These are phyloP conservation scores for Colletotrichum chlorophyti DNA, from an alignment of 2,329 filamentous ascomycete genomes.

Conservation along the genomic window DNA sequence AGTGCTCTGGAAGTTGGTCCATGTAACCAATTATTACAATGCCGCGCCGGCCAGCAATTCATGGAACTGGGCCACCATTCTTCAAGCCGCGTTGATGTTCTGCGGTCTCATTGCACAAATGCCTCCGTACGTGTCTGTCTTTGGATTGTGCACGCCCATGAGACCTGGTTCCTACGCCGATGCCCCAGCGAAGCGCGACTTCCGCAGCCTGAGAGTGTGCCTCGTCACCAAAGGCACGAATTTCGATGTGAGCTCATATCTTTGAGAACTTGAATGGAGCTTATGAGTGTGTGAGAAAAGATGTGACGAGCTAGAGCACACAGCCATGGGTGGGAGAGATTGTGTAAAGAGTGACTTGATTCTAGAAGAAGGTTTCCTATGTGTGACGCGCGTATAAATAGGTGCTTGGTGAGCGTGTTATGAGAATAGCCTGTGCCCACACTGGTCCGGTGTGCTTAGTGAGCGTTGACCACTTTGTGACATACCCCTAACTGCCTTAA, in stretches of 20 bases:
- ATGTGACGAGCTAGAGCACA: no score
- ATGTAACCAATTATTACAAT: not conserved
- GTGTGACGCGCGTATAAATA: no score
- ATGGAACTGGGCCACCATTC: constrained; percentile 2
- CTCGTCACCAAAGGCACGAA: constrained; percentile 11
- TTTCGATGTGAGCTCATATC: not conserved
- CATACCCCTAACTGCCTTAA: no score
- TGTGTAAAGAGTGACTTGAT: no score
- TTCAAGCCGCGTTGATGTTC: not conserved
- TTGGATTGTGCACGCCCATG: not conserved
- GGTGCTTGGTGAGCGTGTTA: no score
- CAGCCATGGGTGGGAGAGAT: no score
- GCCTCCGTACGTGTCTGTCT: not conserved
- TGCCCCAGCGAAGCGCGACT: constrained; percentile 1
- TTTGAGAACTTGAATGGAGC: rapidly evolving
- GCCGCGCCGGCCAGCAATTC: not conserved
- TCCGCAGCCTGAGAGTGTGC: not conserved
- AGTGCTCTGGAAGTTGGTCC: constrained; percentile 3
- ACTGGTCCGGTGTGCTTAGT: no score
- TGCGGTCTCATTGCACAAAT: not conserved
- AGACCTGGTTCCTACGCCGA: not conserved
- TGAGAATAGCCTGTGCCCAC: no score
- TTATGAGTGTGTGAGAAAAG: no score
- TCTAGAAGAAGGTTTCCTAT: no score
- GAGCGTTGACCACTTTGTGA: no score